These are phyloP conservation scores for Fusarium pininemorale DNA, from an alignment of 2,329 filamentous ascomycete genomes.

Conservation along the genomic window DNA sequence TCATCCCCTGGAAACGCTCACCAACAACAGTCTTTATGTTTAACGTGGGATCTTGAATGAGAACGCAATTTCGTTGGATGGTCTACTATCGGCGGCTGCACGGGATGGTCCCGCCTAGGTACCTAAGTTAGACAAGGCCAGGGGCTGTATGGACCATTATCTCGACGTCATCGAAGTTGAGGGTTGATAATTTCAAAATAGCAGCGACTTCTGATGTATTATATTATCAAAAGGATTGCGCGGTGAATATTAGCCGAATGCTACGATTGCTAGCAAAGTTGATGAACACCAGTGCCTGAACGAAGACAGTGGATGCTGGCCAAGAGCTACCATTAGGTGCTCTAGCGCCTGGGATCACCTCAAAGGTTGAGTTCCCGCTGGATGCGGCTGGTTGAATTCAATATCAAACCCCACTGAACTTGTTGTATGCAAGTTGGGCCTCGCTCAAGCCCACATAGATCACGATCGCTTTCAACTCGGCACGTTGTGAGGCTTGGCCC, in stretches of 20 bases:
- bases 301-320: background rate
- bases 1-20: background rate
- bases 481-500: conserved; percentile 18
- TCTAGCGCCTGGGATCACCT: background rate
- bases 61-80: conserved; percentile 25
- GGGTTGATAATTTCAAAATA: conserved; percentile 3
- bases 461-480: conserved; percentile 31
- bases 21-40: conserved; percentile 10
- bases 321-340: background rate
- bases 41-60: conserved; percentile 11
- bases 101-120: conserved; percentile 20
- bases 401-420: conserved; percentile 28
- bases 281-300: background rate
- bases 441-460: conserved; percentile 19
- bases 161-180: conserved; percentile 21
- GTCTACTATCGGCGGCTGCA: conserved; percentile 16
- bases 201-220: background rate
- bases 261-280: background rate
- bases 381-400: conserved; percentile 29
- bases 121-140: background rate
- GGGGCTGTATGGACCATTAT: conserved; percentile 9
- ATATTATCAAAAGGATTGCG: background rate
- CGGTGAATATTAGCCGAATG: background rate
- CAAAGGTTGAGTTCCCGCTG: conserved; percentile 10
- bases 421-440: conserved; percentile 13